phyloP scores from a whole-genome alignment of 2,329 filamentous ascomycete species.

The Alternaria ethzedia region DNA sequence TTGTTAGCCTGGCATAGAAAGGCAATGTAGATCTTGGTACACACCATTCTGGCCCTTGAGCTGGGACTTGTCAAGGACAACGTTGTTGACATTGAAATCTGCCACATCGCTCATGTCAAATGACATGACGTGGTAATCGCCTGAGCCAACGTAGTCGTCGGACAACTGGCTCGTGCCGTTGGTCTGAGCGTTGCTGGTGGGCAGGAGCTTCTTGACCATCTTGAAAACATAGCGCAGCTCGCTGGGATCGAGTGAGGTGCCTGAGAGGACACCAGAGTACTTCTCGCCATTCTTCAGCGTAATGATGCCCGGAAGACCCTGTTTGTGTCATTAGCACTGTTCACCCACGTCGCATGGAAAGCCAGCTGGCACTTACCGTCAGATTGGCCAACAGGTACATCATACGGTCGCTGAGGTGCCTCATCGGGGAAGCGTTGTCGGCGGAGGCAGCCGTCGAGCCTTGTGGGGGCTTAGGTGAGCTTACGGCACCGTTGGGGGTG shows the following conservation, averaged over 20 bases:
- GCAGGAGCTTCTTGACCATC: conserved; percentile 65
- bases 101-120: conserved; percentile 68
- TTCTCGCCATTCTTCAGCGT: conserved; percentile 67
- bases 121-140: conserved; percentile 61
- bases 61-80: conserved; percentile 59
- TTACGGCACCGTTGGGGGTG: conserved; percentile 62
- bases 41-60: conserved; percentile 65
- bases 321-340: conserved; percentile 19
- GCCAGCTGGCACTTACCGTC: conserved; percentile 56
- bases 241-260: conserved; percentile 58
- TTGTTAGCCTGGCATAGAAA: conserved; percentile 59
- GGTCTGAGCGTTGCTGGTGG: conserved; percentile 48
- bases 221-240: conserved; percentile 66
- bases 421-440: conserved; percentile 61
- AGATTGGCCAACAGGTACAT: conserved; percentile 65
- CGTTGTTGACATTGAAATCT: conserved; percentile 62
- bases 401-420: conserved; percentile 66
- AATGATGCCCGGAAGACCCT: conserved; percentile 64
- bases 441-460: conserved; percentile 45
- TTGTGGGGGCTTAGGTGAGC: conserved; percentile 50
- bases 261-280: conserved; percentile 67
- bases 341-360: neutral
- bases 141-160: conserved; percentile 55
- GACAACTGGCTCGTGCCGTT: conserved; percentile 54
- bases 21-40: conserved; percentile 14